Percentiles rank a stretch among this genome's conserved stretches.
Evolutionary conservation across 441 rosid genomes (phyloP).

Genomic region (Gossypium trilobum): DNA sequence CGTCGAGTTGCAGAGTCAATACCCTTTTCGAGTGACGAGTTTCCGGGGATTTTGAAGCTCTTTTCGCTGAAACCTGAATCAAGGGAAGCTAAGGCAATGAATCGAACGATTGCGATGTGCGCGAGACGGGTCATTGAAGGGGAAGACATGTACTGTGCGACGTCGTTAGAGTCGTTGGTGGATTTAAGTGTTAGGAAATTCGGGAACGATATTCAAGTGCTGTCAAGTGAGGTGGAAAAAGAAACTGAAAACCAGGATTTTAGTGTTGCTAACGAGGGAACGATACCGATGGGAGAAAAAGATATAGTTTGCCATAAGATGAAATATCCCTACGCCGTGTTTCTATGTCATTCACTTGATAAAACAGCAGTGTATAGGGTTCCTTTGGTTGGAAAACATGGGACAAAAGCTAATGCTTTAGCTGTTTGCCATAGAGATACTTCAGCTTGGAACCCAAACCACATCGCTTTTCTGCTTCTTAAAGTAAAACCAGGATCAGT

Average conservation of each 20-base stretch:
- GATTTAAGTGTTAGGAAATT: neutral
- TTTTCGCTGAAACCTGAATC: neutral
- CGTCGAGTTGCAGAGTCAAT: neutral
- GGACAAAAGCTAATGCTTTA: neutral
- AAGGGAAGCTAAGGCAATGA: neutral
- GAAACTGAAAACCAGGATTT: neutral
- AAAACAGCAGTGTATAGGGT: neutral
- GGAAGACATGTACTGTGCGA: neutral
- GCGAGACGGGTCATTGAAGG: neutral
- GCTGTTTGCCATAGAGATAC: constrained; percentile 8
- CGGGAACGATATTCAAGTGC: neutral
- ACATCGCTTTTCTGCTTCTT: neutral
- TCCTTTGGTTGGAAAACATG: neutral
- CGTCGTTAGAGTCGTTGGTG: neutral
- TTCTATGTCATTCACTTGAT: neutral
- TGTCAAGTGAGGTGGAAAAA: neutral
- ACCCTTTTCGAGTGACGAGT: neutral
- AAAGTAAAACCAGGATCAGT: constrained; percentile 8
- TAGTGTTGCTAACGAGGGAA: neutral
- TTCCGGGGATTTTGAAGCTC: neutral
- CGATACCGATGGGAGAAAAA: neutral
- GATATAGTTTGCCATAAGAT: constrained; percentile 5
- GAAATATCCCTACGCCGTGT: constrained; percentile 1
- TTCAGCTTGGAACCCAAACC: constrained; percentile 10
- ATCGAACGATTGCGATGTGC: neutral